These are phyloP conservation scores for Chenopodium album DNA, from an alignment of 148 eudicot genomes.

Conservation along the genomic window DNA sequence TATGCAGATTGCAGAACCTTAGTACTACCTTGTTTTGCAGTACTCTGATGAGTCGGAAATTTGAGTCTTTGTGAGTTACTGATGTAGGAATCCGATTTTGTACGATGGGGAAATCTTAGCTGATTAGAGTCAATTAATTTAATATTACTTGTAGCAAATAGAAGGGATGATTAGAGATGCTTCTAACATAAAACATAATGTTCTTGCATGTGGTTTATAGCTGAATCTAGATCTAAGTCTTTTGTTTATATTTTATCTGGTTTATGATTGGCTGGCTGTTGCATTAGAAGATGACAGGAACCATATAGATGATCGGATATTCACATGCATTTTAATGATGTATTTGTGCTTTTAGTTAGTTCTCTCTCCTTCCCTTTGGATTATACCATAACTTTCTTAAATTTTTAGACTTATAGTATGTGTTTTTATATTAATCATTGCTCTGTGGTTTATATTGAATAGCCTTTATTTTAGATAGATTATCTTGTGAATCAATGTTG, in stretches of 20 bases:
- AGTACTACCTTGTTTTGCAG: not conserved
- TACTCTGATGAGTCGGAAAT: no score
- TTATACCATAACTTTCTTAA: not conserved
- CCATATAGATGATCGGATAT: not conserved
- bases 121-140: no score
- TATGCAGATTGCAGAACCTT: not conserved
- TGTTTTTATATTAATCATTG: not conserved
- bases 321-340: slow-evolving; percentile 23
- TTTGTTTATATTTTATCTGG: not conserved
- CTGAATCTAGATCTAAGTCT: slow-evolving; percentile 14
- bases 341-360: not conserved
- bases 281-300: not conserved
- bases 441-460: no score
- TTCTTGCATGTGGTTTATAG: not conserved
- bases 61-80: no score
- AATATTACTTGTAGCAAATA: no score
- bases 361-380: not conserved
- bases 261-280: slow-evolving; percentile 2
- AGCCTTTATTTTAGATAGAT: not conserved
- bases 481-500: not conserved
- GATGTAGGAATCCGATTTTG: no score
- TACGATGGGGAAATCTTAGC: no score
- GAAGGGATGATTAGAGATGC: not conserved
- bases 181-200: slow-evolving; percentile 1
- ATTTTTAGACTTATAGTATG: not conserved